Evolutionary conservation across 768 basidiomycete genomes (phyloP).

Genomic region (Sutorius australiensis): DNA sequence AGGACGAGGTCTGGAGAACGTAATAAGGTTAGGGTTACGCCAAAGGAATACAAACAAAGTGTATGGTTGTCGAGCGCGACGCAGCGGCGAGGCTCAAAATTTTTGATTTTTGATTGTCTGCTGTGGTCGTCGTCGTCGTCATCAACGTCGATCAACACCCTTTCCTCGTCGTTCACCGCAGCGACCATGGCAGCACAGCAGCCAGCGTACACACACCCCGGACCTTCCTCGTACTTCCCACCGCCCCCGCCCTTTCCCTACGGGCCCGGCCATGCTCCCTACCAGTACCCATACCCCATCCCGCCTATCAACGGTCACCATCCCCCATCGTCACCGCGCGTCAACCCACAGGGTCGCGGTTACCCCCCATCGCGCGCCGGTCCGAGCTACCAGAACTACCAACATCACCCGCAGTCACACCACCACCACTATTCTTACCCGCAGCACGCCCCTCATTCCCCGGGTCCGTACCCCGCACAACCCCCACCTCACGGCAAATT

Average conservation of each 20-base stretch:
- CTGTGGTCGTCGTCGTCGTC: constrained; percentile 6
- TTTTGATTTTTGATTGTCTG: constrained; percentile 11
- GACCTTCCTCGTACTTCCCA: constrained; percentile 27
- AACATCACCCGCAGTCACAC: constrained; percentile 19
- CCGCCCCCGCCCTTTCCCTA: constrained; percentile 34
- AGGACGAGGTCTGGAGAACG: background rate
- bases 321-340: constrained; percentile 32
- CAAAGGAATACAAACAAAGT: constrained; percentile 20
- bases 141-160: constrained; percentile 6
- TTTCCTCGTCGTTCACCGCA: constrained; percentile 3
- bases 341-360: constrained; percentile 31
- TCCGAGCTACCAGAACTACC: constrained; percentile 38
- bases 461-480: constrained; percentile 20
- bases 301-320: constrained; percentile 25
- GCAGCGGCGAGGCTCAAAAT: constrained; percentile 3
- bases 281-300: constrained; percentile 39
- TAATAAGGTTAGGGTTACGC: constrained; percentile 21
- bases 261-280: constrained; percentile 23
- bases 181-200: constrained; percentile 24
- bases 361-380: constrained; percentile 36
- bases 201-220: constrained; percentile 26
- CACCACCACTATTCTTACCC: constrained; percentile 36
- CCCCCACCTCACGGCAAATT: constrained; percentile 27
- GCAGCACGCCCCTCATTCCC: constrained; percentile 29
- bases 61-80: no score